A percentile compares a stretch with the other conserved stretches of the same genome.
Conservation (phyloP, 139 green algal genomes). For the Tetradesmus obliquus region DNA sequence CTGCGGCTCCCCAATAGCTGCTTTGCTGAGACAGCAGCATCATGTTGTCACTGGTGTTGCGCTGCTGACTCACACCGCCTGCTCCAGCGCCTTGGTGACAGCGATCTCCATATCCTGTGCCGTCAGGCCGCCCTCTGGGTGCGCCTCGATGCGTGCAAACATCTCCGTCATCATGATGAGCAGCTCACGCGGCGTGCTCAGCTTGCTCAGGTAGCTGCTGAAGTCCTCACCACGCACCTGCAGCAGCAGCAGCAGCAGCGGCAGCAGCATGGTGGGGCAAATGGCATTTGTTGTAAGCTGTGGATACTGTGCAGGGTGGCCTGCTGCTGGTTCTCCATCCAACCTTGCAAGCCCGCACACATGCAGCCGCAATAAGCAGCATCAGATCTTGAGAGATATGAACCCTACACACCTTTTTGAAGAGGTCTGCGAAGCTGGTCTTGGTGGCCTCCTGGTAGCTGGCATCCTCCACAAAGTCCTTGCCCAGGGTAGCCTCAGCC, state of each 20-base stretch:
- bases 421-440: slow-evolving; percentile 86
- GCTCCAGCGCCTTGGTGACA: slow-evolving; percentile 81
- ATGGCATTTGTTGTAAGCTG: neutral
- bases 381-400: neutral
- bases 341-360: slow-evolving; percentile 13
- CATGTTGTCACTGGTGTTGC: neutral
- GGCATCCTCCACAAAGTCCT: slow-evolving; percentile 17
- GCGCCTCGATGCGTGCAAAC: slow-evolving; percentile 86
- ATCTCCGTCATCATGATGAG: slow-evolving; percentile 96
- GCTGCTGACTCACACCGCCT: slow-evolving; percentile 44
- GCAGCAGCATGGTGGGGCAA: neutral
- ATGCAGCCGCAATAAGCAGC: neutral
- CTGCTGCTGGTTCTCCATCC: neutral
- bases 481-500: neutral
- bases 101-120: slow-evolving; percentile 87
- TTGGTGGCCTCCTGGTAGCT: neutral
- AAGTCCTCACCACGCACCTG: slow-evolving; percentile 86
- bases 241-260: neutral
- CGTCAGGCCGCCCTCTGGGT: slow-evolving; percentile 84
- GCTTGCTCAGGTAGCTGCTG: slow-evolving; percentile 76
- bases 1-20: slow-evolving; percentile 38
- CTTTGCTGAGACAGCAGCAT: neutral
- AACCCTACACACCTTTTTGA: slow-evolving; percentile 74
- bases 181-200: slow-evolving; percentile 88
- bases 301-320: neutral